Base-by-base conservation (phyloP, 2,329 filamentous ascomycete species). In the Hawksworthiomyces lignivorus region DNA sequence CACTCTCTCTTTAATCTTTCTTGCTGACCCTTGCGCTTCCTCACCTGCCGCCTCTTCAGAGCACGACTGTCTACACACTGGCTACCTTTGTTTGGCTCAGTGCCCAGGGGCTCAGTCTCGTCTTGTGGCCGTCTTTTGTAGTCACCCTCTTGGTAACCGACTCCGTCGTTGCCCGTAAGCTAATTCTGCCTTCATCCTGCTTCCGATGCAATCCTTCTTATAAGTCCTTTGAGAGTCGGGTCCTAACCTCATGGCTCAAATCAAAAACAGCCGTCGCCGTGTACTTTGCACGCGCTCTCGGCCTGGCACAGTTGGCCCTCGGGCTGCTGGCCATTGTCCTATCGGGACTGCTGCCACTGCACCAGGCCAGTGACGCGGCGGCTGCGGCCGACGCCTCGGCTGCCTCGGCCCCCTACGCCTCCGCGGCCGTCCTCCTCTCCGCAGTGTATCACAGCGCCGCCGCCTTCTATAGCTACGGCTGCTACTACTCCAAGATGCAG, bases 231-330 rank as follows among this genome's bases (percentile, higher is more conserved):
- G n/a, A n/a, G n/a, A n/a, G n/a, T n/a, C n/a, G n/a, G n/a, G n/a
- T n/a, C n/a, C n/a, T n/a, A n/a, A n/a, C 21, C 33, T 31, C 29
- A 19, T n/a, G 15, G 28, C 18, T 27, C 7, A 26, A 21, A 35
- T 27, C 1, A 26, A 26, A 12, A 8, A 4, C 37, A 77, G 79
- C 63, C 19, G 67, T 87, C 24, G 83, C 88, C 60, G 63, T 75
- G 43, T 90, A 90, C 69, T 80, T 89, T 58, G 78, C 78, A 39
- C 82, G 84, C 31, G 77, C 73, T 21, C 71, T 87, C 2, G 85
- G 82, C 48, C 66, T 89, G 43, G 66, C 78, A 22, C 71, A 87
- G 33, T 65, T 88, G 18, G 65, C 77, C 9, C 63, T 90, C 21
- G 79, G 77, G 24, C 55, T 80, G 7, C 62, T 84, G 11, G 71